phyloP scores from a whole-genome alignment of 192 early-diverging fungal genomes.

The Coemansia sp. region DNA sequence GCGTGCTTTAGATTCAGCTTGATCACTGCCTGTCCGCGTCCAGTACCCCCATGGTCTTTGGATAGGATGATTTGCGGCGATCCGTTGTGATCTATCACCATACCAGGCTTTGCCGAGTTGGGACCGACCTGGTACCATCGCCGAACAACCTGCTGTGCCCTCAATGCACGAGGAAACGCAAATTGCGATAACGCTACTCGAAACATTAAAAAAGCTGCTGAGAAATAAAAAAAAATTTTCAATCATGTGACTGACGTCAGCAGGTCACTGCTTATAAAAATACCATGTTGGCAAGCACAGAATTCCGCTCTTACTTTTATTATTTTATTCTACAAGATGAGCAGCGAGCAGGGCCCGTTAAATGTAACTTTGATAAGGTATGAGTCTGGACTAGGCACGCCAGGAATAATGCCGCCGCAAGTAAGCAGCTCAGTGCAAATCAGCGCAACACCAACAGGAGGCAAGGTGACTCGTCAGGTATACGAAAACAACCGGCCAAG shows the following conservation, averaged over 20 bases:
- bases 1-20: conserved; percentile 74
- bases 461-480: conserved; percentile 19
- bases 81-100: conserved; percentile 67
- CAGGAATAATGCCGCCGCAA: conserved; percentile 43
- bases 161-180: too few species aligned
- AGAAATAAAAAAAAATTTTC: too few species aligned
- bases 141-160: not conserved
- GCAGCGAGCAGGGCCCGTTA: conserved; percentile 15
- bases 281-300: too few species aligned
- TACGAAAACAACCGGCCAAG: conserved; percentile 23
- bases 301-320: conserved; percentile 2
- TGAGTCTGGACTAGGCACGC: conserved; percentile 28
- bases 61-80: conserved; percentile 64
- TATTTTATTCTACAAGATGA: conserved; percentile 8
- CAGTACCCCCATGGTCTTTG: conserved; percentile 66
- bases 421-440: conserved; percentile 29
- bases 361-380: conserved; percentile 39
- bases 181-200: too few species aligned
- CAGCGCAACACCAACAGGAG: conserved; percentile 12
- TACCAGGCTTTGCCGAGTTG: conserved; percentile 58
- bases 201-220: too few species aligned
- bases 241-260: conserved; percentile 4
- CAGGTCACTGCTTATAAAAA: not conserved
- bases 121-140: conserved; percentile 43
- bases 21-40: conserved; percentile 63